Conservation (phyloP, 140 eudicot genomes). For the Bidens hawaiensis region DNA sequence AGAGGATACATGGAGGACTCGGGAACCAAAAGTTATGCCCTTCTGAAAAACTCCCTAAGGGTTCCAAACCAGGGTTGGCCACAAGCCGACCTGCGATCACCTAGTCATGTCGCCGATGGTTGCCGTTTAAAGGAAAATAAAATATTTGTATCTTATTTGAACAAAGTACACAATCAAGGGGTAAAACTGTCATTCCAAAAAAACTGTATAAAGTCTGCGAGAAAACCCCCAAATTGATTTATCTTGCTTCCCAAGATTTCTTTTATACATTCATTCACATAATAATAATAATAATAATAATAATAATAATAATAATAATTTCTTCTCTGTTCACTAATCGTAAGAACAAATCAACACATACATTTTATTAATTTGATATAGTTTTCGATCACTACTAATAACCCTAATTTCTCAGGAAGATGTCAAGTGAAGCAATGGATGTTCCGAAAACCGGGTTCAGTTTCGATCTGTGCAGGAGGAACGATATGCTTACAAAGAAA, state of each 20-base stretch:
- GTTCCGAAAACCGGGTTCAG: constrained; percentile 59
- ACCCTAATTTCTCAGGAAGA: constrained; percentile 14
- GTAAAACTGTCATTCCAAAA: not conserved
- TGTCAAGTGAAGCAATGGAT: constrained; percentile 38
- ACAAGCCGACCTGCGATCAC: too few species aligned
- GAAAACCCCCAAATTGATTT: constrained; percentile 2
- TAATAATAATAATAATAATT: too few species aligned
- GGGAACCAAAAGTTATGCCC: too few species aligned
- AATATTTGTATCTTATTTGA: not conserved
- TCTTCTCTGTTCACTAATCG: not conserved
- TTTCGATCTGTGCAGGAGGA: constrained; percentile 65
- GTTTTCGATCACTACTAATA: not conserved
- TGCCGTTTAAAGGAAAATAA: too few species aligned
- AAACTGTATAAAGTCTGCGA: not conserved
- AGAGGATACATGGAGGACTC: too few species aligned
- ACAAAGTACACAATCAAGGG: not conserved
- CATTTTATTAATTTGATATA: not conserved
- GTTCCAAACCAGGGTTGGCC: too few species aligned
- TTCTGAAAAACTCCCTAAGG: too few species aligned
- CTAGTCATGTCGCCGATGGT: too few species aligned
- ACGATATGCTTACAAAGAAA: constrained; percentile 55
- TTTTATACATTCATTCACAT: not conserved
- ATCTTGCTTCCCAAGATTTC: constrained; percentile 9
- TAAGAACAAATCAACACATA: not conserved
- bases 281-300: too few species aligned